Evolutionary conservation across 2,329 filamentous ascomycete species (phyloP).

Genomic region (Talaromyces marneffei): DNA sequence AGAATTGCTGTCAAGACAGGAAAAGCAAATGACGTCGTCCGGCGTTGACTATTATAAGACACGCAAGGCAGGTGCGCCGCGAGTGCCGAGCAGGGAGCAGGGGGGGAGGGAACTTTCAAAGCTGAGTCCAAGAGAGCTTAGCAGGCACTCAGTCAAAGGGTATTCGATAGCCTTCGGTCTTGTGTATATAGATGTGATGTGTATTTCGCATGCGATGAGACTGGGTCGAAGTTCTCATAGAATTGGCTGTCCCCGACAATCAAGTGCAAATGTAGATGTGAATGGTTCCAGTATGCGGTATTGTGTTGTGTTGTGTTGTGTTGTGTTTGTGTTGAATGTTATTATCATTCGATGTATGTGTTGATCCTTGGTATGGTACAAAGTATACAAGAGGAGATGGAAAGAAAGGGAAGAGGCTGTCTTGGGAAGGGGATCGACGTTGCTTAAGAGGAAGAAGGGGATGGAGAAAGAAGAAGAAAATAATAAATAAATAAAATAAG

Average conservation of each 20-base stretch:
- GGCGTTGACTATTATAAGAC: neutral
- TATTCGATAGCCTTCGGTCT: neutral
- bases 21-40: constrained; percentile 3
- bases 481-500: constrained; percentile 22
- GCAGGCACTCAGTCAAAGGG: neutral
- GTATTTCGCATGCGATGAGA: neutral
- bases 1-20: neutral
- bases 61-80: constrained; percentile 14
- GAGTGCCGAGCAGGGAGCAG: constrained; percentile 3
- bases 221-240: neutral
- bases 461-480: constrained; percentile 13
- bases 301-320: too few species aligned
- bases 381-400: constrained; percentile 12
- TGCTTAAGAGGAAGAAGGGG: constrained; percentile 37
- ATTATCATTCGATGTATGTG: neutral
- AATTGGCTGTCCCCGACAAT: neutral
- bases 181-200: neutral
- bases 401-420: constrained; percentile 20
- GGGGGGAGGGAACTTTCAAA: neutral
- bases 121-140: neutral
- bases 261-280: neutral
- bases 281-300: too few species aligned
- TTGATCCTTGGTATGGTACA: neutral
- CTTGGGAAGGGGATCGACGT: constrained; percentile 41
- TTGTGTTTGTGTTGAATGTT: neutral